Evolutionary conservation across 495 filamentous ascomycete species (phyloP), one percentile per base, ranked within the genome.

Genomic region (Astrothelium subdiscretum): DNA sequence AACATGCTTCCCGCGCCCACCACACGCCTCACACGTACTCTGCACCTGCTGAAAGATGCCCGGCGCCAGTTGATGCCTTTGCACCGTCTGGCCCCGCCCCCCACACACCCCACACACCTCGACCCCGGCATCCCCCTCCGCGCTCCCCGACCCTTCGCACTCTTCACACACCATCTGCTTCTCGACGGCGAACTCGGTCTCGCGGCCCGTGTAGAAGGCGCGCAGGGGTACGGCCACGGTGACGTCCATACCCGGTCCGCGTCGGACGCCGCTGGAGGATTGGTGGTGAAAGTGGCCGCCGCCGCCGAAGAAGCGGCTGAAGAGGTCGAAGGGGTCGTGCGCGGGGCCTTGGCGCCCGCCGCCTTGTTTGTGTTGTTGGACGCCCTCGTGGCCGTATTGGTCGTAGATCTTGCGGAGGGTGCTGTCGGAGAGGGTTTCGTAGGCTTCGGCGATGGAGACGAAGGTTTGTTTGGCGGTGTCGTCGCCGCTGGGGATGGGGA

Each of bases 1-100:
- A 64, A 97, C 89, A 62, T 80, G 85, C 81, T 96, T 90, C 15
- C 94, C 94, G 63, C 89, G 83, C 1, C 94, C 94, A 24, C 84
- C 87, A 73, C 94, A 99, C 67, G 78, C 80, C 67, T 96, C 90
- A 74, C 94, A 99, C 61, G 81, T 79, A 71, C 84, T 86, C 80
- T 97, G 92, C 64, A 97, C 84, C 80, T 99, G 95, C 79, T 97
- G 92, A 78, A 92, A 94, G 77, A 99, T 95, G 4, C 94, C 94
- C 22, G 92, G 95, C 8, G 91, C 94, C 26, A 99, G 80, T 85
- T 88, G 87, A 65, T 96, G 91, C 71, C 91, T 91, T 74, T 89
- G 78, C 57, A 97, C 84, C 63, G 85, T 80, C 64, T 87, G 75
- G 3, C 94, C 94, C 32, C 87, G 83, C 8, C 94, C 94, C 35